These are phyloP conservation scores for Lippia alba DNA, from an alignment of 305 asterid species.

Conservation along the genomic window DNA sequence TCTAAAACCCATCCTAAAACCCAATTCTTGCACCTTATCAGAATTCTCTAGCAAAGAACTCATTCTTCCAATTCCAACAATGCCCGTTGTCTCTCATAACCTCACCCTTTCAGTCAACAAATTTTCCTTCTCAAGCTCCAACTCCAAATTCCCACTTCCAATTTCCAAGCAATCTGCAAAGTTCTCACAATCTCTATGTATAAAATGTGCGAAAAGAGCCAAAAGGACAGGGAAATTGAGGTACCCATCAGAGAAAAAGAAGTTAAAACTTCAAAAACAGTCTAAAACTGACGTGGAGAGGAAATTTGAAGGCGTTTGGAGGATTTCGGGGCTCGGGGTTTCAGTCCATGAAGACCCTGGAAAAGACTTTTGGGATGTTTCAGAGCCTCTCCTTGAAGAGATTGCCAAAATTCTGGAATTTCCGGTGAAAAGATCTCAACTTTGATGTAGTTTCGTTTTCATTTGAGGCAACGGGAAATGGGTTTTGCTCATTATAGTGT, in stretches of 20 bases:
- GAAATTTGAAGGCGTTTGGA: slow-evolving; percentile 78
- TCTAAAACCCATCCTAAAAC: slow-evolving; percentile 40
- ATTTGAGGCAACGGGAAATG: slow-evolving; percentile 15
- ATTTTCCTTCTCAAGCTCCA: slow-evolving; percentile 39
- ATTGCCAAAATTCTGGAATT: slow-evolving; percentile 89
- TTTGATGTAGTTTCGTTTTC: neutral
- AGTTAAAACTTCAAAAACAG: slow-evolving; percentile 53
- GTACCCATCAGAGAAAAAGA: slow-evolving; percentile 98
- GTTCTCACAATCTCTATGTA: slow-evolving; percentile 35
- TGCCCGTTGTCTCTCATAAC: slow-evolving; percentile 49
- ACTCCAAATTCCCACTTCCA: slow-evolving; percentile 38
- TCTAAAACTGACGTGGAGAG: slow-evolving; percentile 40
- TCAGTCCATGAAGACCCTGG: slow-evolving; percentile 87
- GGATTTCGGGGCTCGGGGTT: slow-evolving; percentile 75
- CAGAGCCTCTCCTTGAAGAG: slow-evolving; percentile 70
- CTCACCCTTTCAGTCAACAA: slow-evolving; percentile 40
- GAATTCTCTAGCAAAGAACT: slow-evolving; percentile 19
- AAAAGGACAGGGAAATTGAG: slow-evolving; percentile 86
- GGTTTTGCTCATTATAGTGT: slow-evolving; percentile 7
- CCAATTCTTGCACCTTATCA: slow-evolving; percentile 35
- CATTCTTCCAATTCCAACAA: slow-evolving; percentile 25
- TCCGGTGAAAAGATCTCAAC: slow-evolving; percentile 61
- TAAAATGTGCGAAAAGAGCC: slow-evolving; percentile 61
- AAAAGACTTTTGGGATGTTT: slow-evolving; percentile 76
- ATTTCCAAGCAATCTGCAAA: slow-evolving; percentile 21